Evolutionary conservation across 23 red algal genomes (phyloP), one percentile per base, ranked within the genome.

Genomic region (Agarophyton chilense): DNA sequence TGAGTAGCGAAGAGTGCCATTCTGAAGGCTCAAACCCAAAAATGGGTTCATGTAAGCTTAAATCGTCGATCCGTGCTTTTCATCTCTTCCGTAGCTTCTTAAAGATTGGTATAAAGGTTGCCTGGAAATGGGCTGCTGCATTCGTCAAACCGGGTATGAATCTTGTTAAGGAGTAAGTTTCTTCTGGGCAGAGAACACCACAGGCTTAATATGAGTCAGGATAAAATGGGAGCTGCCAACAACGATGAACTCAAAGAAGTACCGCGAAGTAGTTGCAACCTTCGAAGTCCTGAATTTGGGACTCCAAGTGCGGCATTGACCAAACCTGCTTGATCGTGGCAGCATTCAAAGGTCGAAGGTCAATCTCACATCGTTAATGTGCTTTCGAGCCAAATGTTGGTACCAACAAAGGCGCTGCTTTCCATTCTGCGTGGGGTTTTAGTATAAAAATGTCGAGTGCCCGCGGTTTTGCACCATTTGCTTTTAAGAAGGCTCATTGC

Each of bases 51-150:
- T 90, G 44, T 1, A 90, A 11, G 11, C 0, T 74, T 1, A 91
- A 91, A 60, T 91, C 88, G 39, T 82, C 77, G 2, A 82, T 49
- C 75, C 88, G 80, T 2, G 86, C 86, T 25, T 90, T 90, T 9
- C 66, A 10, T 10, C 10, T 26, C 3, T 45, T 55, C 18, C 42
- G 31, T 8, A 90, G 8, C 9, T 11, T 2, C 10, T 25, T 40
- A 90, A 90, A n/a, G n/a, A 49, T 21, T 2, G 55, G 52, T 54
- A 66, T 34, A 0, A 80, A 46, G 7, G 31, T 32, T 4, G 49
- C 5, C 55, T 90, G 73, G 36, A 90, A 90, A 26, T 90, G 26
- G 2, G 86, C 25, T 0, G 42, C 52, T 0, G 72, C 86, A 54
- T 90, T 90, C 11, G 24, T 38, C 4, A 78, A 33, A 36, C 86